phyloP scores from a whole-genome alignment of 2,329 filamentous ascomycete genomes.

The Stagonosporopsis cucurbitacearum region DNA sequence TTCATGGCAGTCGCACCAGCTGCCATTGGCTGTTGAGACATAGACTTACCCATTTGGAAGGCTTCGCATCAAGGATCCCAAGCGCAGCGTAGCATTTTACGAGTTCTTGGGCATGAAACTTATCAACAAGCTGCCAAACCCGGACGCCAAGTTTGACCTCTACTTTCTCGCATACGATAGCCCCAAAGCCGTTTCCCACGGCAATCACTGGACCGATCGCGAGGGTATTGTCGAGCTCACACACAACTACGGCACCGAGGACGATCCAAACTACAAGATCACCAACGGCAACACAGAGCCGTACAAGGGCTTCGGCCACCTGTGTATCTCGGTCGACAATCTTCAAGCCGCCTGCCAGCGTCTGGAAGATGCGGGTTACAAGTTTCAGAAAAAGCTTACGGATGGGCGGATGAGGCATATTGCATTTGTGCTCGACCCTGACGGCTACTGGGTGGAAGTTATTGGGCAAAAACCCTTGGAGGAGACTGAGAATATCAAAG shows the following conservation, averaged over 20 bases:
- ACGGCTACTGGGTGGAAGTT: conserved; percentile 76
- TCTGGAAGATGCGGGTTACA: conserved; percentile 87
- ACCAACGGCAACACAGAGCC: conserved; percentile 93
- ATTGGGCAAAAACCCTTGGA: conserved; percentile 75
- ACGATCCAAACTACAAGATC: conserved; percentile 78
- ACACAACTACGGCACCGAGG: conserved; percentile 87
- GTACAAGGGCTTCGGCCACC: conserved; percentile 82
- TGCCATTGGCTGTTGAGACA: conserved; percentile 10
- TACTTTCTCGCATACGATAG: conserved; percentile 94
- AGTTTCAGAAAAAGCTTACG: conserved; percentile 91
- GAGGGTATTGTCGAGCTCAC: conserved; percentile 89
- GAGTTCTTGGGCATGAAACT: conserved; percentile 87
- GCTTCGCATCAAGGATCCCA: conserved; percentile 90
- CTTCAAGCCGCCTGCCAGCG: conserved; percentile 89
- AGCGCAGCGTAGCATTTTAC: conserved; percentile 86
- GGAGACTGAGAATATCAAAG: conserved; percentile 72
- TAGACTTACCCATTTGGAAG: conserved; percentile 18
- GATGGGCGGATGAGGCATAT: conserved; percentile 78
- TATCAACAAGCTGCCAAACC: conserved; percentile 79
- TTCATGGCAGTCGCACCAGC: conserved; percentile 9
- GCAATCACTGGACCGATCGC: conserved; percentile 78
- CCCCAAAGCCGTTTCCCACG: conserved; percentile 74
- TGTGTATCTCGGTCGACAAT: conserved; percentile 71
- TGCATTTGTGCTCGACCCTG: conserved; percentile 88
- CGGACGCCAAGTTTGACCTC: conserved; percentile 90